Percentiles rank a stretch among this genome's conserved stretches.
These are phyloP conservation scores for Malassezia obtusa DNA, from an alignment of 1,284 basidiomycete species.

Conservation along the genomic window DNA sequence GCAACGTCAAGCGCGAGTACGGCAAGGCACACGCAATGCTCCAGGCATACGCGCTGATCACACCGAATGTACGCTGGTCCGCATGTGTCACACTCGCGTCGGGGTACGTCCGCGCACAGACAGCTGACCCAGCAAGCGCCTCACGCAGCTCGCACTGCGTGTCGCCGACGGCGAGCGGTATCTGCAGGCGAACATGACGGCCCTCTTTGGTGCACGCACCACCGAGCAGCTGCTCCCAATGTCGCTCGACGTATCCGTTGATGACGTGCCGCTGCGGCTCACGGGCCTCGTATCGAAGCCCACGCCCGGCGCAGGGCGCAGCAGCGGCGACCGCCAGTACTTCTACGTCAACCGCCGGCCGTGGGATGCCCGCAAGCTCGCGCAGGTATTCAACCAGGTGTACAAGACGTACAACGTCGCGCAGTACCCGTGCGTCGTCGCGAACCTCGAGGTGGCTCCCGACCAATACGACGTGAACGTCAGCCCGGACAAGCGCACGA, in stretches of 20 bases:
- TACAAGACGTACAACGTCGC: conserved; percentile 36
- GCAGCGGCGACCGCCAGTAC: conserved; percentile 70
- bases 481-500: conserved; percentile 88
- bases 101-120: background rate
- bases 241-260: conserved; percentile 50
- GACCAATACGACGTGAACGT: conserved; percentile 89
- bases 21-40: conserved; percentile 71
- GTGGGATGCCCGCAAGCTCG: conserved; percentile 55
- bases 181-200: conserved; percentile 59
- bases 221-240: conserved; percentile 67
- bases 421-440: conserved; percentile 62
- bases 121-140: background rate
- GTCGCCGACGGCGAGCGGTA: conserved; percentile 17
- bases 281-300: conserved; percentile 73
- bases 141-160: conserved; percentile 55
- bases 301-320: conserved; percentile 57
- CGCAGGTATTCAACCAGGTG: conserved; percentile 40
- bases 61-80: conserved; percentile 59
- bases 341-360: conserved; percentile 90
- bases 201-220: conserved; percentile 76
- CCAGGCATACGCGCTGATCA: conserved; percentile 78
- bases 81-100: conserved; percentile 52
- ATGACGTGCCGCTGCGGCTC: conserved; percentile 52
- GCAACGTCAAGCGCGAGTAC: conserved; percentile 82
- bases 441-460: conserved; percentile 70